Percentiles rank a stretch among this genome's conserved stretches.
phyloP scores from a whole-genome alignment of 1,284 basidiomycete species.

The Trichosporon coremiiforme region DNA sequence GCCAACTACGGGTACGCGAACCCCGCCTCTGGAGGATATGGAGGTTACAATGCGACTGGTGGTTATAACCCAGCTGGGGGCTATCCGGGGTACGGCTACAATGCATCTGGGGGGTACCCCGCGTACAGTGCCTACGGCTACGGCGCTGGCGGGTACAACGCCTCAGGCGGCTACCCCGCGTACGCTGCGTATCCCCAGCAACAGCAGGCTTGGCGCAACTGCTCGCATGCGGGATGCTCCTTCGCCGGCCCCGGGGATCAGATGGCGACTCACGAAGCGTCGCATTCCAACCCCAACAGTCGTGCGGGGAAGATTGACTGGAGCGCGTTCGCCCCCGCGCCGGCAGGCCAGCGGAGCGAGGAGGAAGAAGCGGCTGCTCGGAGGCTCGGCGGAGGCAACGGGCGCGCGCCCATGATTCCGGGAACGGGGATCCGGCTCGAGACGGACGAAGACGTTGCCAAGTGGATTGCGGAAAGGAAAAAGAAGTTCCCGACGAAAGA shows the following conservation, averaged over 20 bases:
- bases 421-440: slow-evolving; percentile 77
- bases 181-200: neutral
- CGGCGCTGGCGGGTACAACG: slow-evolving; percentile 18
- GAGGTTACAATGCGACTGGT: neutral
- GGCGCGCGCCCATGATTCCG: slow-evolving; percentile 65
- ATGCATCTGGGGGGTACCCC: slow-evolving; percentile 24
- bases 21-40: slow-evolving; percentile 1
- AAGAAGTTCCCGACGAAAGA: slow-evolving; percentile 74
- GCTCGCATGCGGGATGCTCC: slow-evolving; percentile 23
- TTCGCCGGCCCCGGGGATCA: slow-evolving; percentile 74
- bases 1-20: neutral
- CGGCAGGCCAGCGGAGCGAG: slow-evolving; percentile 60
- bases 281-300: slow-evolving; percentile 65
- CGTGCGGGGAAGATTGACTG: slow-evolving; percentile 3
- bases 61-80: slow-evolving; percentile 19
- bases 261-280: slow-evolving; percentile 86
- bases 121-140: slow-evolving; percentile 15
- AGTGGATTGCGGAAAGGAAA: slow-evolving; percentile 85
- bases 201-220: slow-evolving; percentile 5
- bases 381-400: slow-evolving; percentile 61
- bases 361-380: slow-evolving; percentile 63
- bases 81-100: slow-evolving; percentile 18
- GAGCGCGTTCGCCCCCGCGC: slow-evolving; percentile 56
- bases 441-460: slow-evolving; percentile 75
- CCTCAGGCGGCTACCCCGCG: slow-evolving; percentile 15